These are phyloP conservation scores for Tolypocladium ovalisporum DNA, from an alignment of 2,329 filamentous ascomycete genomes.

Conservation along the genomic window DNA sequence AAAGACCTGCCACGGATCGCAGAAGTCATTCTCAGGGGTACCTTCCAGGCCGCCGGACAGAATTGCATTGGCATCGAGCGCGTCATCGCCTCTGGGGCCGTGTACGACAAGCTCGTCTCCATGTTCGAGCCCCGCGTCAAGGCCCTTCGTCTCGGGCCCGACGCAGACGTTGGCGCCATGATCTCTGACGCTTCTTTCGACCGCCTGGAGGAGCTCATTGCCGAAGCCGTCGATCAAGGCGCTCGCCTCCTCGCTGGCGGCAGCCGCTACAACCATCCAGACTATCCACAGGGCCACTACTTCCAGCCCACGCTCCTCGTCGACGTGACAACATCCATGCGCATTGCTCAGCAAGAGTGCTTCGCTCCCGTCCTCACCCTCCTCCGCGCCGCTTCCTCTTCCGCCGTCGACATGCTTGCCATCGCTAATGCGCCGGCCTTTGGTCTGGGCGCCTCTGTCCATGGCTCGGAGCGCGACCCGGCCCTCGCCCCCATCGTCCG, in stretches of 20 bases:
- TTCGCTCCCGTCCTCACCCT: conserved; percentile 87
- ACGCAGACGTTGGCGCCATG: conserved; percentile 79
- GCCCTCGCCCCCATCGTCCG: conserved; percentile 54
- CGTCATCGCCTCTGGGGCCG: conserved; percentile 66
- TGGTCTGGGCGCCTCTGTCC: conserved; percentile 81
- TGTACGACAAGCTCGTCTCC: conserved; percentile 63
- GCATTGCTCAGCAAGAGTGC: conserved; percentile 79
- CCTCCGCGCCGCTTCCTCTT: conserved; percentile 59
- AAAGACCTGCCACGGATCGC: conserved; percentile 59
- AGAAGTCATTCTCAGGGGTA: conserved; percentile 79
- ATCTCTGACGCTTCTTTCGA: conserved; percentile 70
- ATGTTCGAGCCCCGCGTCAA: conserved; percentile 64
- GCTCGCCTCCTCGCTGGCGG: conserved; percentile 77
- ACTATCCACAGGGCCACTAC: conserved; percentile 73
- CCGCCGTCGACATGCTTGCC: conserved; percentile 51
- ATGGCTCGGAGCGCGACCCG: conserved; percentile 54
- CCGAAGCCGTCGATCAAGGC: conserved; percentile 65
- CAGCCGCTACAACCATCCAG: conserved; percentile 57
- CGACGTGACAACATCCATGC: conserved; percentile 81
- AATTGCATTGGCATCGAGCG: conserved; percentile 98
- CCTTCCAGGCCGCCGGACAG: conserved; percentile 90
- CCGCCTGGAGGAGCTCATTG: conserved; percentile 65
- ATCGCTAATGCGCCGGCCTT: conserved; percentile 80
- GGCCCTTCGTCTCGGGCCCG: conserved; percentile 63
- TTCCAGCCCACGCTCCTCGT: conserved; percentile 83